Percentiles rank a stretch among this genome's conserved stretches.
phyloP scores from a whole-genome alignment of 805 yeast genomes.

The Maudiozyma turicensis region DNA sequence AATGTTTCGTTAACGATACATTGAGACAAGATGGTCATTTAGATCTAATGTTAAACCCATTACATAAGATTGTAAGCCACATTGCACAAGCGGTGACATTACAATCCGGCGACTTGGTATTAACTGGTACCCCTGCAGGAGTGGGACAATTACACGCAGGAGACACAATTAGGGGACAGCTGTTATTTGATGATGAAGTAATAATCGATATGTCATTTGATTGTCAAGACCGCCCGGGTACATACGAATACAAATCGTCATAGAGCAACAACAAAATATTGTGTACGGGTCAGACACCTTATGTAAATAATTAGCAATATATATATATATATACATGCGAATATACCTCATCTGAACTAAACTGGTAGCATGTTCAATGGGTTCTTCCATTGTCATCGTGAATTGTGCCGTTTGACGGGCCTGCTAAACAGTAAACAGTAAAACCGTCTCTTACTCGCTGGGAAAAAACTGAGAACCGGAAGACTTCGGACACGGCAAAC shows the following conservation, averaged over 20 bases:
- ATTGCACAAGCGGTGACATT: slow-evolving; percentile 88
- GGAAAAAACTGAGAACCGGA: no score
- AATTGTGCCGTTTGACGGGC: no score
- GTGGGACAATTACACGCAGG: slow-evolving; percentile 83
- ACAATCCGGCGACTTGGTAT: slow-evolving; percentile 79
- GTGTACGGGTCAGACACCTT: neutral
- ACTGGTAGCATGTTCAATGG: no score
- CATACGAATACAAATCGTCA: neutral
- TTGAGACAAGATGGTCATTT: slow-evolving; percentile 67
- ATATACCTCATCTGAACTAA: neutral
- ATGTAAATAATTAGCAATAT: neutral
- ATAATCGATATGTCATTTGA: slow-evolving; percentile 38
- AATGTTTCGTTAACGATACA: slow-evolving; percentile 53
- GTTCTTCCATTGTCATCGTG: neutral
- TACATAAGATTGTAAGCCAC: slow-evolving; percentile 67
- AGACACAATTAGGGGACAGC: slow-evolving; percentile 58
- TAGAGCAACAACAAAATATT: neutral
- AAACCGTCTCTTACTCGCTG: no score
- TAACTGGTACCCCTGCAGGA: slow-evolving; percentile 97
- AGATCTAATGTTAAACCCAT: slow-evolving; percentile 76
- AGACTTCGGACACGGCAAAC: no score
- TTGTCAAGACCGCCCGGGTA: slow-evolving; percentile 42
- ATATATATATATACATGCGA: neutral
- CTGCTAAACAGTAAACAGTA: no score
- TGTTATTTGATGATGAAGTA: slow-evolving; percentile 45